phyloP scores from a whole-genome alignment of 495 filamentous ascomycete species.

The Pyrenopolyporus hunteri region DNA sequence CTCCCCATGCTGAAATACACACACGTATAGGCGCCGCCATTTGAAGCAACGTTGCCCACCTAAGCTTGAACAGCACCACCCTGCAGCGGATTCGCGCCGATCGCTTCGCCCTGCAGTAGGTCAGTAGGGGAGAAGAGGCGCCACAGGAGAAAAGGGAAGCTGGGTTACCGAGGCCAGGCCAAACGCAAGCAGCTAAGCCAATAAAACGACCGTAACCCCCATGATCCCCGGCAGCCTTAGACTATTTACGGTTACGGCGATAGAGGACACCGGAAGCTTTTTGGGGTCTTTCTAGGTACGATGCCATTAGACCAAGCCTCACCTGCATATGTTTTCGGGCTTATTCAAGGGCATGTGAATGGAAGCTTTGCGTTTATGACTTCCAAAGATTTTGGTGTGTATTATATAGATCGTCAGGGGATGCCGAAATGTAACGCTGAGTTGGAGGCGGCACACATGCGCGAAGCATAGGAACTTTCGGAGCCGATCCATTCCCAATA shows the following conservation, averaged over 20 bases:
- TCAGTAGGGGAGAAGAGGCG: conserved; percentile 8
- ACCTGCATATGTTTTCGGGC: conserved; percentile 17
- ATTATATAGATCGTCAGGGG: too few species aligned
- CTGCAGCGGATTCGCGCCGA: conserved; percentile 18
- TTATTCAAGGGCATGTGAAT: conserved; percentile 11
- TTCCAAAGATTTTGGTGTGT: background rate
- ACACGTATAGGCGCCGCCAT: conserved; percentile 3
- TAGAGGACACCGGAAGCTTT: background rate
- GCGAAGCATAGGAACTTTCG: background rate
- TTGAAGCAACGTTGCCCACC: conserved; percentile 29
- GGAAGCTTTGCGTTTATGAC: background rate
- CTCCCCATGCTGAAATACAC: conserved; percentile 16
- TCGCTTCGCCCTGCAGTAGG: conserved; percentile 26
- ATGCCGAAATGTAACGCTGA: too few species aligned
- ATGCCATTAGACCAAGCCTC: conserved; percentile 4
- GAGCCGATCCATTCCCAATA: background rate
- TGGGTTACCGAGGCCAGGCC: conserved; percentile 6
- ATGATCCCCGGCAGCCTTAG: conserved; percentile 5
- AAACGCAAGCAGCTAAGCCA: conserved; percentile 28
- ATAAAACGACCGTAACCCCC: conserved; percentile 19
- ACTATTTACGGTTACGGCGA: conserved; percentile 23
- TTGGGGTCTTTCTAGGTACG: conserved; percentile 8
- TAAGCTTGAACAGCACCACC: conserved; percentile 17
- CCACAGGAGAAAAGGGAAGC: conserved; percentile 35
- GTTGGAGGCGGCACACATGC: background rate